Base-by-base conservation (phyloP, 805 yeast species). In the Hanseniaspora nectarophila region DNA sequence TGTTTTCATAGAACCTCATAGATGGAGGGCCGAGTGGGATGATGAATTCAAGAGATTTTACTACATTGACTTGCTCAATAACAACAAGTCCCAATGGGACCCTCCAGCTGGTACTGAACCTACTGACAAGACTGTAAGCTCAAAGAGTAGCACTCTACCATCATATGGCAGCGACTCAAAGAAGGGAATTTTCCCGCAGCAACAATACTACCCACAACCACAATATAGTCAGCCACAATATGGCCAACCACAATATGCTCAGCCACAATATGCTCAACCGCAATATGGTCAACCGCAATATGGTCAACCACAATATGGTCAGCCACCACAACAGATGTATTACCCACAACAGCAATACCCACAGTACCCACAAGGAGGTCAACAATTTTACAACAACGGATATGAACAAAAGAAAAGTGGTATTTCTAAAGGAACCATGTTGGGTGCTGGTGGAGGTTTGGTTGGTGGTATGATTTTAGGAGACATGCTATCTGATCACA, bases 11-110 rank as follows among this genome's bases (percentile, higher is more conserved):
- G 67, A 69, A 2, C 84, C 84, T 2, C 65, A 68, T 2, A 85
- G 89, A 4, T 83, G 89, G 89, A 68, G 80, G 54, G 82, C 92
- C 40, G 79, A 80, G 46, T 80, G 76, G 67, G 88, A 82, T 61
- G 81, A 79, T 10, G 71, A 80, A 54, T 83, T 83, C 63, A 72
- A 74, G 46, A 77, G 83, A 1, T 86, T 81, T 80, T 90, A 81
- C 65, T 90, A 80, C 61, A 95, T 90, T n/a, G 72, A 87, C 59
- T 67, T 84, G 57, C 21, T 18, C 4, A 61, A 72, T 15, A 76
- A 85, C 13, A 82, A 84, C 55, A 70, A 77, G 58, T 85, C 95
- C 0, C 96, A 88, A 65, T 90, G 97, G 97, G 95, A 85, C 50
- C 78, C 80, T 13, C 97, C 96, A 15, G 54, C 55, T 10, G 82